Evolutionary conservation across 2,329 filamentous ascomycete species (phyloP).

Genomic region (Colletotrichum chlorophyti): DNA sequence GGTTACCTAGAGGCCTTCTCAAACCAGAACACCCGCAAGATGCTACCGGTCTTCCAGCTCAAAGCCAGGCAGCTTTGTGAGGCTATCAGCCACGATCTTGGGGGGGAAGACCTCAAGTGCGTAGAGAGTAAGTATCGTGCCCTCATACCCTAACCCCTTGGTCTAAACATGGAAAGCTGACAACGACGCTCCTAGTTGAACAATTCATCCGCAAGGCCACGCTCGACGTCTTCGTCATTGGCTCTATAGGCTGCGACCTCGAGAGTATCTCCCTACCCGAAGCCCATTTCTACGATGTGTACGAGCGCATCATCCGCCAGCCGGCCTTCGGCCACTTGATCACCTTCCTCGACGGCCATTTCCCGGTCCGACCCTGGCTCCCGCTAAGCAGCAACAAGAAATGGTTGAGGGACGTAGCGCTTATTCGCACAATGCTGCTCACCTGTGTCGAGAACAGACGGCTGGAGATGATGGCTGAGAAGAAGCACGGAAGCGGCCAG

Average conservation of each 20-base stretch:
- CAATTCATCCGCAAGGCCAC: slow-evolving; percentile 38
- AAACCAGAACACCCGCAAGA: slow-evolving; percentile 41
- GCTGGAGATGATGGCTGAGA: slow-evolving; percentile 33
- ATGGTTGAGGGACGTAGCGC: slow-evolving; percentile 42
- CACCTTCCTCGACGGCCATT: slow-evolving; percentile 38
- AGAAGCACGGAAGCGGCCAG: slow-evolving; percentile 29
- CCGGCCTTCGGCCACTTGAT: slow-evolving; percentile 36
- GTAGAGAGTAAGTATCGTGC: slow-evolving; percentile 38
- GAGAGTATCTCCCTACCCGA: slow-evolving; percentile 33
- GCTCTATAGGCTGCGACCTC: slow-evolving; percentile 42
- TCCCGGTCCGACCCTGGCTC: slow-evolving; percentile 42
- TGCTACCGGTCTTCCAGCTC: slow-evolving; percentile 43
- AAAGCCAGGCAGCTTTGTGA: slow-evolving; percentile 39
- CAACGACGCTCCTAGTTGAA: slow-evolving; percentile 30
- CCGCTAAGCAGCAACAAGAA: slow-evolving; percentile 46
- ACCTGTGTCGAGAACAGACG: slow-evolving; percentile 35
- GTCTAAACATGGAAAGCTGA: background rate
- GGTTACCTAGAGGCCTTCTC: slow-evolving; percentile 39
- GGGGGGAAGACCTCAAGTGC: slow-evolving; percentile 27
- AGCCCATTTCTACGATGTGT: slow-evolving; percentile 38
- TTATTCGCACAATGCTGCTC: slow-evolving; percentile 41
- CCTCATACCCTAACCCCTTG: background rate
- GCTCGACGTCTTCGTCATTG: slow-evolving; percentile 42
- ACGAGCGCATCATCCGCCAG: slow-evolving; percentile 40
- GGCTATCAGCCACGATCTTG: slow-evolving; percentile 38